Evolutionary conservation across 1,139 yeast species (phyloP), one percentile per base, ranked within the genome.

Genomic region (Scheffersomyces lignicola): DNA sequence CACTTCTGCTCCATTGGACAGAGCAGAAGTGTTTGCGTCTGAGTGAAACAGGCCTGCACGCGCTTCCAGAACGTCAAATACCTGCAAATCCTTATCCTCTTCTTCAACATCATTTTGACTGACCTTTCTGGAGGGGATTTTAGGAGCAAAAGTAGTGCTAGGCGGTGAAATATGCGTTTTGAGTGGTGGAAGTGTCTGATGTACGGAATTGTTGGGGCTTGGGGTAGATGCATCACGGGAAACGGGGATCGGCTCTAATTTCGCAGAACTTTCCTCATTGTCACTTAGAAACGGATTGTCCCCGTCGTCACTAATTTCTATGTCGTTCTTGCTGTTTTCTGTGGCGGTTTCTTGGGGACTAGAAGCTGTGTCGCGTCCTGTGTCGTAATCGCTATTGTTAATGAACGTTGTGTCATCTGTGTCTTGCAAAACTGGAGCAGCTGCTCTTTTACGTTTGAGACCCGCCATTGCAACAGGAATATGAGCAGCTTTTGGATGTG

Each of bases 331-430:
- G n/a, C 23, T 20, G 9, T 23, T 23, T 11, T 23, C 13, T 23
- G 10, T 11, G 7, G 13, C 7, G 24, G 15, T 4, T 18, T 7
- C 15, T 15, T 29, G 12, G 31, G 6, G 23, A 10, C 10, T n/a
- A n/a, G n/a, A n/a, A 15, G 16, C 13, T 18, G 34, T 9, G n/a
- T 32, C 34, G 11, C 18, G 11, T 18, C 20, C 34, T 14, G 6
- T 21, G 18, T 21, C 42, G 32, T 59, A 61, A 41, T 69, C 76
- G 42, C 74, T 68, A 40, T 69, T 69, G 43, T 69, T 69, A 26
- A 69, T 51, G 37, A 69, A 69, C 0, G 71, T 56, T 4, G 48
- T 49, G 7, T 56, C 60, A 10, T 51, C 59, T 6, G n/a, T n/a
- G 7, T 45, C 48, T 24, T 42, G 49, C 12, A 44, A 47, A n/a